Base-by-base conservation (phyloP, 345 rosid species). In the Acer negundo region DNA sequence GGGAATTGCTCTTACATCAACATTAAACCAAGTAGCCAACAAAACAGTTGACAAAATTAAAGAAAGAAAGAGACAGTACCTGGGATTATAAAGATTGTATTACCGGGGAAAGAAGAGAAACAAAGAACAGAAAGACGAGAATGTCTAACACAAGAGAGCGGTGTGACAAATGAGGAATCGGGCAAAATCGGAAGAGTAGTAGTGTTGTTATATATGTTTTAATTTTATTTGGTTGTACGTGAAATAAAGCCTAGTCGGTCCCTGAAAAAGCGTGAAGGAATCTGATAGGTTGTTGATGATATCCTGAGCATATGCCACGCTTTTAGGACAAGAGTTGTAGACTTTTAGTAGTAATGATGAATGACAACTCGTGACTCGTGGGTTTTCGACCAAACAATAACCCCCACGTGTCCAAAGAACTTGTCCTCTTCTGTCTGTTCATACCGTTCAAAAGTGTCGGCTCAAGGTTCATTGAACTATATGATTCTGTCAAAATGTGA, bases 31-130 rank as follows among this genome's bases (percentile, higher is more conserved):
- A 42, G 46, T 11, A 59, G 16, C 17, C 31, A 16, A 16, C 23
- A 65, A 64, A 16, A 16, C 22, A 16, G n/a, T 4, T 22, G 15
- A 63, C 22, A 31, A 1, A 61, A 13, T 61, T 4, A 10, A 23
- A 20, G 2, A 38, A 56, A 55, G 44, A 0, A 38, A 38, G 28
- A 59, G 23, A 35, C 12, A 20, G n/a, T n/a, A n/a, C n/a, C 3
- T 51, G 56, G 46, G 62, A 70, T 1, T 6, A 38, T 15, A 13
- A 20, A 23, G 46, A 59, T 3, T 28, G 58, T 13, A 11, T 38
- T 38, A 62, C 77, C 77, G 28, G 69, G 13, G 35, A 63, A 42
- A 63, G 77, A 63, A 47, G 77, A 64, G 56, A 28, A 28, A 38
- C 76, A 73, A 24, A 42, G 22, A 44, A 61, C 38, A 73, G 76